Percentiles rank a stretch among this genome's conserved stretches.
Evolutionary conservation across 345 rosid species (phyloP).

Genomic region (Eucalyptus pauciflora): DNA sequence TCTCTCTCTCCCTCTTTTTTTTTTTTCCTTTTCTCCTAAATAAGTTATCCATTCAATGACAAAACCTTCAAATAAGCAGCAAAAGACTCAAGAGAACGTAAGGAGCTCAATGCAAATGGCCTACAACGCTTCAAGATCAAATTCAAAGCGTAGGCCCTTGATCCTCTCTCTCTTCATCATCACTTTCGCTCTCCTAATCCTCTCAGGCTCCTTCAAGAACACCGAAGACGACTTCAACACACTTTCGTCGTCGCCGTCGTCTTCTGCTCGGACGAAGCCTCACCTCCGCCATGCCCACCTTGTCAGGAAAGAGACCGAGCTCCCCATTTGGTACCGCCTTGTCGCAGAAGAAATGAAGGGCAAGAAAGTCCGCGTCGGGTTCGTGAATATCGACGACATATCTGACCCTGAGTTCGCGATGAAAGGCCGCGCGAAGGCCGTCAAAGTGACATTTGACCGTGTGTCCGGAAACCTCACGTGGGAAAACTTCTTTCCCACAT

Average conservation of each 20-base stretch:
- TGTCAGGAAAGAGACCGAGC: background rate
- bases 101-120: constrained; percentile 16
- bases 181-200: constrained; percentile 17
- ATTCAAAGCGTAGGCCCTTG: constrained; percentile 21
- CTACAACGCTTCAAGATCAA: background rate
- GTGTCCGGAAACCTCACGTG: constrained; percentile 23
- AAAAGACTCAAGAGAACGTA: background rate
- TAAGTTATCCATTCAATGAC: background rate
- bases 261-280: too few species aligned
- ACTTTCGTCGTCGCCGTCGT: background rate
- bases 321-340: constrained; percentile 31
- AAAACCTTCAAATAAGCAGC: background rate
- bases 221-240: background rate
- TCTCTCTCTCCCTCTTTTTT: background rate
- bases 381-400: constrained; percentile 24
- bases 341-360: constrained; percentile 10
- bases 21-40: background rate
- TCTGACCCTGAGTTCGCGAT: background rate
- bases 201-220: background rate
- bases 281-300: background rate
- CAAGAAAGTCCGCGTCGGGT: constrained; percentile 34
- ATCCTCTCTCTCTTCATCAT: constrained; percentile 22
- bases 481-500: constrained; percentile 55
- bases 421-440: constrained; percentile 1
- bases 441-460: constrained; percentile 25